Evolutionary conservation across 2,329 filamentous ascomycete species (phyloP), one percentile per base, ranked within the genome.

Genomic region (Alternaria viburni): DNA sequence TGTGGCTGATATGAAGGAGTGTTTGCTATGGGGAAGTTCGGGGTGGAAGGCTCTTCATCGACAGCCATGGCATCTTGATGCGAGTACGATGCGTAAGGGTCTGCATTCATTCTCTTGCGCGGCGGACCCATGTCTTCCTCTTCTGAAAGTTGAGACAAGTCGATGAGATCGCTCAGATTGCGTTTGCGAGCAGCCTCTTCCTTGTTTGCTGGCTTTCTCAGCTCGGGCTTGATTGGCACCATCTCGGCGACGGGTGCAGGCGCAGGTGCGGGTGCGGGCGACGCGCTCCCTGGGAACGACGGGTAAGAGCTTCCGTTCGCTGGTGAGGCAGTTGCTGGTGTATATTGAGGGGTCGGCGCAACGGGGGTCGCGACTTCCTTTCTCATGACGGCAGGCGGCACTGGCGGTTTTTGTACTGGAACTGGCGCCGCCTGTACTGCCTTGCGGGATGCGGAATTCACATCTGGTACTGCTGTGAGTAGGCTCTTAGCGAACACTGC

Each of bases 101-200:
- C 67, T 19, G 62, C 17, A 23, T 75, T 68, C 5, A 54, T 49
- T 58, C 59, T 77, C 57, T 82, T 80, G 54, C 76, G 76, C 6
- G 77, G 77, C 12, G 77, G 81, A 7, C 74, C 68, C 64, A 56
- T 77, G 72, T 69, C 81, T 69, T 79, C 74, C 1, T 83, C 82
- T 21, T 87, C 84, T 15, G 82, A 82, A 17, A 84, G 71, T 21
- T 68, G 66, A 5, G 85, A 84, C 56, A 88, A 72, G 69, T 88
- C 86, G 6, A 88, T 80, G 45, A 88, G 75, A 26, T 88, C 86
- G 25, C 78, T 82, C 65, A 88, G 84, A 8, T 80, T 83, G 21
- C 85, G 81, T 70, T 88, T 88, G 25, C 84, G 79, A n/a, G 86
- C 86, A 57, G 82, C 82, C 69, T 86, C 84, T 70, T 84, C 85